Base-by-base conservation (phyloP, 2,329 filamentous ascomycete species). In the Paraconiothyrium sp. region DNA sequence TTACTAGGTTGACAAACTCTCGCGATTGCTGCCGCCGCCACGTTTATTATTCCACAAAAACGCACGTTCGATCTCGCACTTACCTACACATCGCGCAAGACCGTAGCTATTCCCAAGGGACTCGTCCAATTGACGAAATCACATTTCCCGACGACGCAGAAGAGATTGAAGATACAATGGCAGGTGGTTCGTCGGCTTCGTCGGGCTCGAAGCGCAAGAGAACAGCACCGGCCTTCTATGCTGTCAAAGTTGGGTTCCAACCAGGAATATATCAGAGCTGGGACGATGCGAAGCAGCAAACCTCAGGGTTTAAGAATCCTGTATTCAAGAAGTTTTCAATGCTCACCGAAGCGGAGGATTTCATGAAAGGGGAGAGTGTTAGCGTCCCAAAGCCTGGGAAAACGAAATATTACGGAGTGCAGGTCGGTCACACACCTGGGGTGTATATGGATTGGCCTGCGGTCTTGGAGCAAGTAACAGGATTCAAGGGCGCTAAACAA, bases 311-410 rank as follows among this genome's bases (percentile, higher is more conserved):
- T 70, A 85, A 88, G 76, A 72, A 79, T 67, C 73, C 78, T 63
- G 60, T 78, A 95, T 92, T 91, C 83, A 94, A 95, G 81, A 92
- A 91, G 1, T 97, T 97, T 74, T 80, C 84, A 10, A 88, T 86
- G 0, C 82, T 85, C 61, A 85, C 89, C 64, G 93, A 97, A 62
- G 94, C 94, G n/a, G 86, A 91, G 71, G 88, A 87, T 1, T 97
- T 92, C 74, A 84, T 92, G 30, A 91, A 92, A 50, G 85, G 84
- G 67, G 84, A 85, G 59, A 77, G 77, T 8, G 75, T 74, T 3
- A 68, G 73, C 14, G 78, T 78, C 2, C 70, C 78, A 2, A 76
- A 75, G 20, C 76, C 81, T 44, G 70, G 80, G 51, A 80, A 80
- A 37, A 78, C 81, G 22, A 85, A 86, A 68, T 90, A 83, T 72